Evolutionary conservation across 441 rosid genomes (phyloP), one percentile per base, ranked within the genome.

Genomic region (Syzygium syzygioides): DNA sequence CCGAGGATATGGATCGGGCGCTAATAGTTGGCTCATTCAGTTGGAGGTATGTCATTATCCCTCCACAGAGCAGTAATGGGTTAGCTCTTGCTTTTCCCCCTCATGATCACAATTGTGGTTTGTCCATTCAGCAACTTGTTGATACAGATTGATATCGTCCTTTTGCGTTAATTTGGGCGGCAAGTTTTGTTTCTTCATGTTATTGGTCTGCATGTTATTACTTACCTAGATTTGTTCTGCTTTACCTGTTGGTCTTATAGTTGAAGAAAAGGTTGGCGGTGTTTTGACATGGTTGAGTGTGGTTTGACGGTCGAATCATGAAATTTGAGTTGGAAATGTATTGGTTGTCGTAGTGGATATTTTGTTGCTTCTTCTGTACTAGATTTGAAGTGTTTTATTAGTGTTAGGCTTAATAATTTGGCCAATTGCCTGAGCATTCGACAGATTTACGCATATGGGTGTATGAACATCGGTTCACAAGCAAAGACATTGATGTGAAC

Each of bases 1-100:
- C 66, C 84, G 76, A 54, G 90, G 90, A 85, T 88, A 85, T 14
- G 90, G 90, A n/a, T 88, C 90, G 7, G 90, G 90, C 3, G 66
- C 90, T 15, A 68, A 88, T 68, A 88, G 90, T 68, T 88, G 87
- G 90, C 87, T 88, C 87, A 85, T 88, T 66, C 90, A 88, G 37
- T 85, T 88, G 68, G 90, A 88, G 90, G 90, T 88, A 88, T 26
- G 64, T 20, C 83, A 76, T 76, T 76, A 41, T 41, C 28, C 83
- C 83, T 41, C 83, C 83, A 41, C n/a, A 41, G 18, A 76, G 52
- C 83, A 23, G 52, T 76, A 41, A 76, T 23, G 17, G 52, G 80
- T 19, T 11, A 20, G n/a, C 83, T 23, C 83, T 41, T n/a, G 28
- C 68, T 28, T 76, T 76, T 41, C 52, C 52, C n/a, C 5, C 52